Conservation (phyloP, 1,284 basidiomycete genomes). For the Sporisorium scitamineum region DNA sequence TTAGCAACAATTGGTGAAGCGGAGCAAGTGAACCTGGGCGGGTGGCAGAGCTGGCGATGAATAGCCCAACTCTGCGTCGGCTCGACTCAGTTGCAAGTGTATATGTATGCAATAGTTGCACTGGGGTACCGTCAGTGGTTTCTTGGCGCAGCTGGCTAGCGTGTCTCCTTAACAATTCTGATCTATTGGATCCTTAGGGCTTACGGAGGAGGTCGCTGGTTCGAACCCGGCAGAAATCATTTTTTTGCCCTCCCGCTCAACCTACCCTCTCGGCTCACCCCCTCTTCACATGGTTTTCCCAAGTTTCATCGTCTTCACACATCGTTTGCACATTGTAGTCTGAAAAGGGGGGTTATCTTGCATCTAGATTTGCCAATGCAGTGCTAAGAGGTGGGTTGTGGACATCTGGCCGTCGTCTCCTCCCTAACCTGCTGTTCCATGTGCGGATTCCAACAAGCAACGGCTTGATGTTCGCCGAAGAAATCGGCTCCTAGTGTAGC, state of each 20-base stretch:
- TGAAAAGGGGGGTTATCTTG: neutral
- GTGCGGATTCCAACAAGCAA: conserved; percentile 48
- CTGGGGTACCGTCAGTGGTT: conserved; percentile 8
- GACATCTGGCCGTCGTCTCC: conserved; percentile 14
- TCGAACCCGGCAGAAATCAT: conserved; percentile 59
- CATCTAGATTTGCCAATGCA: neutral
- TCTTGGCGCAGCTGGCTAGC: conserved; percentile 59
- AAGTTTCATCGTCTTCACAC: too few species aligned
- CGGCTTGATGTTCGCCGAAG: conserved; percentile 39
- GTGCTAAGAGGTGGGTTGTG: neutral
- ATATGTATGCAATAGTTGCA: neutral
- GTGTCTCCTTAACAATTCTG: conserved; percentile 56
- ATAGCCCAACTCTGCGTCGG: too few species aligned
- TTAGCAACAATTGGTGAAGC: too few species aligned
- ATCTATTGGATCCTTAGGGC: conserved; percentile 36
- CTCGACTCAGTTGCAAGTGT: too few species aligned
- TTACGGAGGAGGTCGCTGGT: conserved; percentile 58
- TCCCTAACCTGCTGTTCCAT: conserved; percentile 31
- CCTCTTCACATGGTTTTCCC: too few species aligned
- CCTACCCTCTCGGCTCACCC: neutral
- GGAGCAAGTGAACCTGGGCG: too few species aligned
- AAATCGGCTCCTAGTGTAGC: conserved; percentile 38
- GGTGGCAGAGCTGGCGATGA: too few species aligned
- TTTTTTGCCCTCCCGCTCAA: too few species aligned
- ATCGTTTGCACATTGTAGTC: too few species aligned